Conservation (phyloP, 371 early-diverging fungal species). For the Rhizopus microsporus region DNA sequence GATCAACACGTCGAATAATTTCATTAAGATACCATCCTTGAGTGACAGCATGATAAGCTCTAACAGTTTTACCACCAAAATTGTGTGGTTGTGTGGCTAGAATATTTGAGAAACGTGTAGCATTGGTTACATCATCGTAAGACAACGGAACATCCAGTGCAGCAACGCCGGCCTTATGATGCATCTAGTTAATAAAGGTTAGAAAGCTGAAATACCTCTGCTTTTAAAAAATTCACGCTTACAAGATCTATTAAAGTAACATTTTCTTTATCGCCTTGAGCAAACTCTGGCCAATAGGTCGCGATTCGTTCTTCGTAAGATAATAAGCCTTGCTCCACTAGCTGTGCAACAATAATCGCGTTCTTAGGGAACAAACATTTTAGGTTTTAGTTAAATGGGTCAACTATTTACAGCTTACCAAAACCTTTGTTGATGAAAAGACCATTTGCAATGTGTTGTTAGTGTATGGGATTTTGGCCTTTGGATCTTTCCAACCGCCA, state of each 20-base stretch:
- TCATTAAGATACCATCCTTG: conserved; percentile 79
- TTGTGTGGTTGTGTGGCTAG: conserved; percentile 66
- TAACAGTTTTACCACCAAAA: conserved; percentile 52
- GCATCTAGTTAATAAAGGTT: conserved; percentile 35
- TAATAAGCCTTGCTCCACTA: conserved; percentile 62
- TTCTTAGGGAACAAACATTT: conserved; percentile 13
- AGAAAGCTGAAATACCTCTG: neutral
- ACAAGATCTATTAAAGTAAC: conserved; percentile 63
- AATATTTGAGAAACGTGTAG: conserved; percentile 30
- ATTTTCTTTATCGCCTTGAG: conserved; percentile 69
- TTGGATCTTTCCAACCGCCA: conserved; percentile 64
- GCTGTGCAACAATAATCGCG: conserved; percentile 59
- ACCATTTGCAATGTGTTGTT: conserved; percentile 64
- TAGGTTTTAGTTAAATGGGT: too few species aligned
- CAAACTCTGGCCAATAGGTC: conserved; percentile 81
- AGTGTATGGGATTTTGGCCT: conserved; percentile 42
- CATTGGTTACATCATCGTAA: conserved; percentile 33
- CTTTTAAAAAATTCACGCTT: neutral
- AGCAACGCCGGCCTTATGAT: conserved; percentile 66
- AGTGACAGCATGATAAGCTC: conserved; percentile 67
- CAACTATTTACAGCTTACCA: conserved; percentile 33
- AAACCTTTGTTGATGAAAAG: conserved; percentile 64
- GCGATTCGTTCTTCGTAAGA: conserved; percentile 56
- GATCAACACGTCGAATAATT: conserved; percentile 62
- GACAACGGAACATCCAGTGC: conserved; percentile 51